Evolutionary conservation across 2,329 filamentous ascomycete genomes (phyloP).

Genomic region (Fusarium sp.): DNA sequence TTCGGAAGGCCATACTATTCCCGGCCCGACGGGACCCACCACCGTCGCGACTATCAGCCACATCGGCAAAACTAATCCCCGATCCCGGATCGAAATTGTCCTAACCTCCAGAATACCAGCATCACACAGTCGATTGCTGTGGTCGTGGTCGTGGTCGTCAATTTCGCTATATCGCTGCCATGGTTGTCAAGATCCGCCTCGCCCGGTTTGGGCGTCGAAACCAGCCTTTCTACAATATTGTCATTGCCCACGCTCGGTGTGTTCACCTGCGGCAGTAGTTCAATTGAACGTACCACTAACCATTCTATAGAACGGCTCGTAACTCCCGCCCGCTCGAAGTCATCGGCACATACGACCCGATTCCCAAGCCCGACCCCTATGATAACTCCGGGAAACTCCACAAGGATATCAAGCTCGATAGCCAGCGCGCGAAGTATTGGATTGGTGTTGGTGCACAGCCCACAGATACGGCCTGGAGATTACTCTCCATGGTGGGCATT

Average conservation of each 20-base stretch:
- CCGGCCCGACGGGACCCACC: neutral
- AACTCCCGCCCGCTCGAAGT: conserved; percentile 94
- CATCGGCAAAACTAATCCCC: conserved; percentile 56
- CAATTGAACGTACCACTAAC: conserved; percentile 16
- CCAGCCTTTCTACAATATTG: conserved; percentile 96
- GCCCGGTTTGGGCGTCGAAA: conserved; percentile 93
- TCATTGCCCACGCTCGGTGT: conserved; percentile 92
- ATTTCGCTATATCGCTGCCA: conserved; percentile 55
- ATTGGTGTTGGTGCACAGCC: conserved; percentile 96
- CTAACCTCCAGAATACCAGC: conserved; percentile 35
- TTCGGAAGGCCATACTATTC: conserved; percentile 15
- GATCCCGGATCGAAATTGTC: conserved; percentile 51
- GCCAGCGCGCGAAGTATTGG: conserved; percentile 89
- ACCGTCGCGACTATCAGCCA: conserved; percentile 37
- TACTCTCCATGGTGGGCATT: conserved; percentile 80
- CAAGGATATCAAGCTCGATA: conserved; percentile 93
- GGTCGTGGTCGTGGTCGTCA: conserved; percentile 32
- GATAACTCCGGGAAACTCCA: conserved; percentile 76
- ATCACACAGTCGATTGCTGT: conserved; percentile 12
- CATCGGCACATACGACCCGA: conserved; percentile 81
- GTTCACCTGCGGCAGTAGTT: conserved; percentile 38
- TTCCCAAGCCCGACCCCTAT: conserved; percentile 72
- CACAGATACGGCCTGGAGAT: conserved; percentile 87
- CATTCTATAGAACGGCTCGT: conserved; percentile 76
- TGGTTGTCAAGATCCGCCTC: conserved; percentile 95